A percentile compares a stretch with the other conserved stretches of the same genome.
These are phyloP conservation scores for Botrytis galanthina DNA, from an alignment of 2,329 filamentous ascomycete genomes.

Conservation along the genomic window DNA sequence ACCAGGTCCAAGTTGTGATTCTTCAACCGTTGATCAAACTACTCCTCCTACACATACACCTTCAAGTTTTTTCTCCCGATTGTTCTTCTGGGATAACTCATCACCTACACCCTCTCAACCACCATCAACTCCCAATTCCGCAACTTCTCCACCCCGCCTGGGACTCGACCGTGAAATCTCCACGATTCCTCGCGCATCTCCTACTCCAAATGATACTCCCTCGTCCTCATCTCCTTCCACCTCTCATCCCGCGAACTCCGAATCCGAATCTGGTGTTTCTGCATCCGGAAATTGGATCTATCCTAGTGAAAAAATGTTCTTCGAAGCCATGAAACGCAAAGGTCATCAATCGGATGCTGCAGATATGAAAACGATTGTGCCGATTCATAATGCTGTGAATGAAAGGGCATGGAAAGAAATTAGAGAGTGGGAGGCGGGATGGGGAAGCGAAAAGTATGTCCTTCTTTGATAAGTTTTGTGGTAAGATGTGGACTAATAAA, in stretches of 20 bases:
- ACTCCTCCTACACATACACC: conserved; percentile 38
- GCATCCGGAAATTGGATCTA: conserved; percentile 91
- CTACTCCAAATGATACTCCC: conserved; percentile 40
- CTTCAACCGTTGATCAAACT: conserved; percentile 39
- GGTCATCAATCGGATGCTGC: conserved; percentile 66
- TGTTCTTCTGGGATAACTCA: conserved; percentile 18
- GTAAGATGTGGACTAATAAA: not conserved
- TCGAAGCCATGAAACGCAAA: conserved; percentile 93
- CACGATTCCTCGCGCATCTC: conserved; percentile 68
- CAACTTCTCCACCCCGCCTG: conserved; percentile 62
- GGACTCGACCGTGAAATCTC: conserved; percentile 71
- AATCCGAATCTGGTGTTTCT: conserved; percentile 70
- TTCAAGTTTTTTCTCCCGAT: conserved; percentile 27
- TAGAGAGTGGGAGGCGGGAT: conserved; percentile 78
- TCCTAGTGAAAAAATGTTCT: conserved; percentile 95
- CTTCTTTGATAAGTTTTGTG: not conserved
- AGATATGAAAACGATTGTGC: conserved; percentile 90
- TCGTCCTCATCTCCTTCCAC: conserved; percentile 22
- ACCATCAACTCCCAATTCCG: conserved; percentile 71
- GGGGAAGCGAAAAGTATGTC: conserved; percentile 55
- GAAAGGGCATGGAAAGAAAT: conserved; percentile 95
- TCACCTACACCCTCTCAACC: conserved; percentile 22
- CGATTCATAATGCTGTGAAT: conserved; percentile 98
- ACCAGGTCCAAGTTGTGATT: conserved; percentile 40
- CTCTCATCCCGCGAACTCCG: conserved; percentile 64